Percentiles rank a stretch among this genome's conserved stretches.
These are phyloP conservation scores for Starmerella vaccinii DNA, from an alignment of 805 yeast species.

Conservation along the genomic window DNA sequence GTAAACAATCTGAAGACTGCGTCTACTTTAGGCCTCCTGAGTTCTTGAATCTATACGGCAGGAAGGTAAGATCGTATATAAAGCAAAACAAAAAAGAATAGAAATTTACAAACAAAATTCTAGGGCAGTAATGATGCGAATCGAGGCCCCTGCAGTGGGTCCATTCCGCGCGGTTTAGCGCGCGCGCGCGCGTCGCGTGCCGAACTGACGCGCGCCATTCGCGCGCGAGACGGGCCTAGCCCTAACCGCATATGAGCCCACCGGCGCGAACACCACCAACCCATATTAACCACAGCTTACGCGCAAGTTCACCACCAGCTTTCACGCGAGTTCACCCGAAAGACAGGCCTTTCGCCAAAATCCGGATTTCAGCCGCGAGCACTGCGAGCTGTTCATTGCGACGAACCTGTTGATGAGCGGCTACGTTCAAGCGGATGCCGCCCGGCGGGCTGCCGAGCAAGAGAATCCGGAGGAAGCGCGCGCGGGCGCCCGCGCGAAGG, in stretches of 20 bases:
- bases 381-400: background rate
- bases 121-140: background rate
- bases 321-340: no score
- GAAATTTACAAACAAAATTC: no score
- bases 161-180: no score
- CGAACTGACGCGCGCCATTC: background rate
- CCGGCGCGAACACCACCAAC: no score
- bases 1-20: no score
- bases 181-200: constrained; percentile 4
- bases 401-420: constrained; percentile 2
- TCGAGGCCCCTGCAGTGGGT: background rate
- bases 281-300: no score
- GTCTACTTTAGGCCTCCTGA: no score
- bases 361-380: background rate
- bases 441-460: constrained; percentile 3
- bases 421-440: background rate
- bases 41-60: no score
- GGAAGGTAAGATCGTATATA: no score
- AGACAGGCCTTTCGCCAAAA: no score
- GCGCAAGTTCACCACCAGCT: no score
- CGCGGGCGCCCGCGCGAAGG: background rate
- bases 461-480: constrained; percentile 1
- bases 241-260: background rate
- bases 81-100: no score
- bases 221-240: background rate